Conservation (phyloP, 1,139 yeast genomes). For the Geotrichum bryndzae region DNA sequence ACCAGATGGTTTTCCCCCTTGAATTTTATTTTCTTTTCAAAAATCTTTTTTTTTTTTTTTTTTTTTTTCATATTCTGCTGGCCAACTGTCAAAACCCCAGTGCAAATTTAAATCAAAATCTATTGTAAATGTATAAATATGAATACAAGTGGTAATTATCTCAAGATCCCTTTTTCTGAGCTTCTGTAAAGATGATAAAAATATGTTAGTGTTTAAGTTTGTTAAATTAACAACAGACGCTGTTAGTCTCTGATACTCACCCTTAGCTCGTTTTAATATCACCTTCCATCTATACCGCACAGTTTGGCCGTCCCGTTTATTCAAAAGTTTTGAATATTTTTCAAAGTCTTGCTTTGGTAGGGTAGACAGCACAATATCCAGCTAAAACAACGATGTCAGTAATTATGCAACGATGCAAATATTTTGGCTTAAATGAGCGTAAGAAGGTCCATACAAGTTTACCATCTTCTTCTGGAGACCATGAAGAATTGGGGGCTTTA, state of each 20-base stretch:
- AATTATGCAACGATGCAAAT: background rate
- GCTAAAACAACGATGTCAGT: constrained; percentile 13
- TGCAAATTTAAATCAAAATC: background rate
- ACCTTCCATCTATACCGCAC: constrained; percentile 37
- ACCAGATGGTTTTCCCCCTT: background rate
- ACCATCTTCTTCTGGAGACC: constrained; percentile 61
- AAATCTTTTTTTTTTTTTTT: no score
- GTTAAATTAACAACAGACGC: background rate
- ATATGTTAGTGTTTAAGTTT: background rate
- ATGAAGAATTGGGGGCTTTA: constrained; percentile 46
- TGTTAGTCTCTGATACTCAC: constrained; percentile 13
- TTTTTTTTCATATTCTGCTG: background rate
- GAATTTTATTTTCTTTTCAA: background rate
- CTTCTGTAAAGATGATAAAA: background rate
- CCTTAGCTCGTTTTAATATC: constrained; percentile 32
- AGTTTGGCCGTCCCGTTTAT: constrained; percentile 35
- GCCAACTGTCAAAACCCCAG: background rate
- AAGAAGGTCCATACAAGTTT: constrained; percentile 65
- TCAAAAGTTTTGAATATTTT: constrained; percentile 32
- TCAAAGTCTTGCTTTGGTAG: constrained; percentile 34
- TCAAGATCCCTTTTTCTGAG: constrained; percentile 1
- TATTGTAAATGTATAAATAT: background rate
- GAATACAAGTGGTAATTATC: background rate
- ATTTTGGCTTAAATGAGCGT: background rate
- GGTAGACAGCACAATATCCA: constrained; percentile 33